Base-by-base conservation (phyloP, 371 early-diverging fungal species). In the Astathelohania contejeani region DNA sequence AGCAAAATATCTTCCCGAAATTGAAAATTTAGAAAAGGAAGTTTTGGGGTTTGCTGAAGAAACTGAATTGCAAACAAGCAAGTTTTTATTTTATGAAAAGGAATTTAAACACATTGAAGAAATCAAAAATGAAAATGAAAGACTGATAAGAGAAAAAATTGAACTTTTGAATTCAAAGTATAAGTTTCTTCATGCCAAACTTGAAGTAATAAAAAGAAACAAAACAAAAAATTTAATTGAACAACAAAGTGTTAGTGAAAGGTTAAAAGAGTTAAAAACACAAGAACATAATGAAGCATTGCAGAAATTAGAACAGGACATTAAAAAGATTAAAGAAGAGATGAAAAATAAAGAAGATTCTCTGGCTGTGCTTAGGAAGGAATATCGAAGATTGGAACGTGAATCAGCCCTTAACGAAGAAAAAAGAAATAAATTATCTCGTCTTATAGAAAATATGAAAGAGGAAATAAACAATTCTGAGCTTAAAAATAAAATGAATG, bases 1-100 rank as follows among this genome's bases (percentile, higher is more conserved):
- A 1, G 78, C 82, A 1, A 71, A 77, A 43, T 92, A 86, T 70
- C 87, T 90, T 71, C 79, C 77, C 16, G 78, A 80, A 20, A 94
- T 99, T 57, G 87, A 88, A 58, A 76, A 80, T 9, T 76, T 83
- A 1, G 78, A 69, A 1, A 88, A 90, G 32, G 70, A 73, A 10
- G 54, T 87, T 1, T 22, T 43, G 24, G 32, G 27, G 44, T 82
- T 80, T 47, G 82, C 81, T 48, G 81, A 80, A 47, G 78, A 88
- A 19, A 77, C 80, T 6, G 90, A 88, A 57, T 80, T 82, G 49
- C 71, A 87, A 37, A 82, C 79, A 35, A 78, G 86, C 27, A 82
- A 57, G 23, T 25, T 68, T 22, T 55, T 53, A 19, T 74, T 71
- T 63, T 29, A 52, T 39, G 58, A 58, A 56, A 69, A 65, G 32